Conservation (phyloP, 1,139 yeast genomes). For the Arxiozyma slooffiae region DNA sequence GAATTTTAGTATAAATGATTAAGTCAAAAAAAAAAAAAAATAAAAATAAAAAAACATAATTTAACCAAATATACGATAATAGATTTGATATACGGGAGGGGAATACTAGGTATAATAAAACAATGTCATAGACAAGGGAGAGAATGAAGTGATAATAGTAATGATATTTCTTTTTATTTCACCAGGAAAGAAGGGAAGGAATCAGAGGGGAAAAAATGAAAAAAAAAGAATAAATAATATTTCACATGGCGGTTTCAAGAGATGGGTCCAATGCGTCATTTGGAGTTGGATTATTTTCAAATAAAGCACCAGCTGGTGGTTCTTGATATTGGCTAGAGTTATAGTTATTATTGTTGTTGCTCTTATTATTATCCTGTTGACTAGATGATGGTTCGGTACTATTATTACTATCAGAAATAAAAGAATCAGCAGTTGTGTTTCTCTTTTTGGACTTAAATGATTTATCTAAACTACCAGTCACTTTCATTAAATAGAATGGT, state of each 20-base stretch:
- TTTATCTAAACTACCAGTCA: conserved; percentile 76
- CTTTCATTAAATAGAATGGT: conserved; percentile 69
- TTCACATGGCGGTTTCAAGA: conserved; percentile 15
- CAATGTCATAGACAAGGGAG: background rate
- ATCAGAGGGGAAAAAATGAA: background rate
- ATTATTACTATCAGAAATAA: background rate
- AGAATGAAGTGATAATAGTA: background rate
- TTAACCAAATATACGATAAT: background rate
- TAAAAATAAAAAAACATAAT: no score
- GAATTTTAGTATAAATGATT: background rate
- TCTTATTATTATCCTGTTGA: background rate
- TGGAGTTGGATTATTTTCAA: conserved; percentile 11
- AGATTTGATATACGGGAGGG: no score
- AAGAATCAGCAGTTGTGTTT: conserved; percentile 5
- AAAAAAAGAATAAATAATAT: background rate
- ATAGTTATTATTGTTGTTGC: no score
- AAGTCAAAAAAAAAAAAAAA: no score
- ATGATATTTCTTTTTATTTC: no score
- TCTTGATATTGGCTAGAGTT: background rate
- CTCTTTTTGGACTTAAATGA: conserved; percentile 34
- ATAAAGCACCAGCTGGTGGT: conserved; percentile 9
- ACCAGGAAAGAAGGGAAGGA: no score
- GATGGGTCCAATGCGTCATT: conserved; percentile 18
- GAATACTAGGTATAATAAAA: background rate
- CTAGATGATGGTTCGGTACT: conserved; percentile 2